phyloP scores from a whole-genome alignment of 2,329 filamentous ascomycete genomes.

The Colletotrichum orchidophilum region DNA sequence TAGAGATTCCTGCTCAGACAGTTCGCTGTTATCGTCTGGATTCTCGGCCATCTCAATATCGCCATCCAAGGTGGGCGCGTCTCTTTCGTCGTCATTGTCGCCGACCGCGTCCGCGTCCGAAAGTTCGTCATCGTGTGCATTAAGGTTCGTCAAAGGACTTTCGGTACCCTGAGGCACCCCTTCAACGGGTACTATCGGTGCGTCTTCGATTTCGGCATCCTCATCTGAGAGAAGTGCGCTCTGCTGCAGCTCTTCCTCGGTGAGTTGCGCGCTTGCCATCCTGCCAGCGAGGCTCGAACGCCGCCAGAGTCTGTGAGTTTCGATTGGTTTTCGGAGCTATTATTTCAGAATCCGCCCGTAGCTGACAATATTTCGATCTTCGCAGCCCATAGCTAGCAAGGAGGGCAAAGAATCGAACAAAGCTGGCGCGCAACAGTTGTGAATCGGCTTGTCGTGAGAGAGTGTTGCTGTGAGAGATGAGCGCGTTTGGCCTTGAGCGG shows the following conservation, averaged over 20 bases:
- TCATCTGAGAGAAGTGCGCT: slow-evolving; percentile 63
- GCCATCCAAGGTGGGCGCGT: slow-evolving; percentile 39
- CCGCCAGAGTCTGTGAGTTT: neutral
- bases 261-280: slow-evolving; percentile 63
- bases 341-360: neutral
- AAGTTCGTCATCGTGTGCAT: slow-evolving; percentile 13
- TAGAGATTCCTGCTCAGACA: slow-evolving; percentile 48
- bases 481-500: neutral
- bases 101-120: slow-evolving; percentile 3
- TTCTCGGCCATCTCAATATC: slow-evolving; percentile 49
- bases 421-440: neutral
- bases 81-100: slow-evolving; percentile 37
- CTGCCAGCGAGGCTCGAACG: neutral
- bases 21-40: slow-evolving; percentile 38
- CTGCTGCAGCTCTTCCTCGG: slow-evolving; percentile 67
- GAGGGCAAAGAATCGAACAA: neutral
- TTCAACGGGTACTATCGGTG: slow-evolving; percentile 40
- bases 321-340: neutral
- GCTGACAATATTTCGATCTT: neutral
- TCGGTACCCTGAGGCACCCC: slow-evolving; percentile 33
- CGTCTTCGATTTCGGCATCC: slow-evolving; percentile 51
- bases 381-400: slow-evolving; percentile 23
- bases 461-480: neutral
- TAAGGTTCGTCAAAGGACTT: slow-evolving; percentile 8
- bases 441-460: neutral